Conservation (phyloP, 225 moss, liverwort and hornwort species). For the Asterella californica region DNA sequence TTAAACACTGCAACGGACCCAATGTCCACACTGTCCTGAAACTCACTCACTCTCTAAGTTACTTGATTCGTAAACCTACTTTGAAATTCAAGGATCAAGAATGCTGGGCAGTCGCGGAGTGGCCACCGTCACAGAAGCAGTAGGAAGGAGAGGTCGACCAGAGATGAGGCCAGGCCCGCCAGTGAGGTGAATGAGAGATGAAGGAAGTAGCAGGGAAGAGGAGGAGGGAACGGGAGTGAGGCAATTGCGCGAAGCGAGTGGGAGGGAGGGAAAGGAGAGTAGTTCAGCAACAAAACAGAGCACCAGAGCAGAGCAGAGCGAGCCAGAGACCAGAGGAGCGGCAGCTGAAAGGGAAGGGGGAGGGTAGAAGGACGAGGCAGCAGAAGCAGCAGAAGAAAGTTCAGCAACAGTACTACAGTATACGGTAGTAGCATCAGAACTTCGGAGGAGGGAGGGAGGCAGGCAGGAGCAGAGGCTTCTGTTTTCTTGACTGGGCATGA, state of each 20-base stretch:
- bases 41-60: neutral
- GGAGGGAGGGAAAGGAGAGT: neutral
- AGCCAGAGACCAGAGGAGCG: neutral
- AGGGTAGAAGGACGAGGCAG: neutral
- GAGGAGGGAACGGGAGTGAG: neutral
- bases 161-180: neutral
- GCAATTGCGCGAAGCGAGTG: neutral
- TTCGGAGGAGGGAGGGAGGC: too few relatives aligned
- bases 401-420: neutral
- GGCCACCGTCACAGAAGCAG: neutral
- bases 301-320: neutral
- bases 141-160: neutral
- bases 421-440: neutral
- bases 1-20: too few relatives aligned
- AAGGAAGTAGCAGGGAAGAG: neutral
- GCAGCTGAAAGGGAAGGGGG: too few relatives aligned
- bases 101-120: neutral
- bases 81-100: neutral
- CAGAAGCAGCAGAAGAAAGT: neutral
- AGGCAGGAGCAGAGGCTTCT: constrained; percentile 7
- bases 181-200: neutral
- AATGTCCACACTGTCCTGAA: neutral
- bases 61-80: constrained; percentile 17
- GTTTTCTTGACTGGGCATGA: constrained; percentile 11
- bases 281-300: constrained; percentile 11